Percentiles rank a stretch among this genome's conserved stretches.
Conservation (phyloP, 208 protist species). For the Wallacemonas sp. region DNA sequence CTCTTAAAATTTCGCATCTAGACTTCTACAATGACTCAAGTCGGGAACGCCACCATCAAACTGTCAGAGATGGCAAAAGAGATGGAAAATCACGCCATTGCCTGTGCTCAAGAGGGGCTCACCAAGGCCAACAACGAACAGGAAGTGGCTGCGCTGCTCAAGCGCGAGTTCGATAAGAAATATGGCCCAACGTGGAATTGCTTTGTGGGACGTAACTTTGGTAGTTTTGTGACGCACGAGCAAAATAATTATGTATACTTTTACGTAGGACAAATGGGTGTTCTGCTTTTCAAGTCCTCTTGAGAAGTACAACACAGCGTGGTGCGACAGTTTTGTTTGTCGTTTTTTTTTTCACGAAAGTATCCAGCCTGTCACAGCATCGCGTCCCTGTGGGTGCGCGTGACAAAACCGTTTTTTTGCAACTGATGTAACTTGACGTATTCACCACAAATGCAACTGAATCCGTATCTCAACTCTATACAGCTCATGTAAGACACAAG, state of each 20-base stretch:
- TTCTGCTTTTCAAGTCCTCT: slow-evolving; percentile 97
- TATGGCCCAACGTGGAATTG: slow-evolving; percentile 99
- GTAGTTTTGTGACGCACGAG: slow-evolving; percentile 99
- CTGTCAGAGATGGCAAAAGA: slow-evolving; percentile 95
- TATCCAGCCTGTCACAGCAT: too few relatives aligned
- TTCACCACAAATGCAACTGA: too few relatives aligned
- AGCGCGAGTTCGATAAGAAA: slow-evolving; percentile 99
- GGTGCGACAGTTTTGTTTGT: too few relatives aligned
- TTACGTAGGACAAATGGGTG: slow-evolving; percentile 99
- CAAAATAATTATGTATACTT: slow-evolving; percentile 99
- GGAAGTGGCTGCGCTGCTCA: slow-evolving; percentile 99
- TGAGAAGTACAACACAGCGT: slow-evolving; percentile 21
- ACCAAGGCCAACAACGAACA: slow-evolving; percentile 99
- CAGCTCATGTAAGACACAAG: too few relatives aligned
- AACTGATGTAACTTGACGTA: slow-evolving; percentile 4
- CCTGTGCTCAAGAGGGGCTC: slow-evolving; percentile 96
- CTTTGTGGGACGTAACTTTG: slow-evolving; percentile 99
- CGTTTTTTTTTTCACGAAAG: too few relatives aligned
- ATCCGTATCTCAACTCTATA: too few relatives aligned
- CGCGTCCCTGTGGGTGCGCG: too few relatives aligned
- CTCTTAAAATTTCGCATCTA: too few relatives aligned
- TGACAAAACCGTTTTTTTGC: background rate
- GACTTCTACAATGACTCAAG: slow-evolving; percentile 61
- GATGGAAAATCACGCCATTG: slow-evolving; percentile 98
- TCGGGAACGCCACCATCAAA: slow-evolving; percentile 86